Evolutionary conservation across 768 basidiomycete species (phyloP), one percentile per base, ranked within the genome.

Genomic region (Mycena galericulata): DNA sequence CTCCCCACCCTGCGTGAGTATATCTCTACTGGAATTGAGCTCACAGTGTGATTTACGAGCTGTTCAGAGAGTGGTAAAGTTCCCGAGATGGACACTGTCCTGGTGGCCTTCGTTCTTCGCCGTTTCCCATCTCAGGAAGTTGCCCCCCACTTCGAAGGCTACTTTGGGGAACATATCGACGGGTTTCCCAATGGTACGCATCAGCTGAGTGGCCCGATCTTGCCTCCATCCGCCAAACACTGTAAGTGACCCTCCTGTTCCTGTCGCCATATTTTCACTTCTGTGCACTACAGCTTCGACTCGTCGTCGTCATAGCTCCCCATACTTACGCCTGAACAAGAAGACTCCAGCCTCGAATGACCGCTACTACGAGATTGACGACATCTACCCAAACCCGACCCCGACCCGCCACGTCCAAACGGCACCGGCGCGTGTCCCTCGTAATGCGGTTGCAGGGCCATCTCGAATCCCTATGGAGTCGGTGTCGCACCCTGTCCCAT

Each of bases 331-430:
- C 20, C 3, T 18, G 1, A 34, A 61, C 5, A 2, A 11, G 4
- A 11, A 61, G 20, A 8, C 22, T 4, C 62, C 62, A 1, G 4
- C 45, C 0, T 64, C 62, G 29, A 64, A 64, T 17, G 0, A 5
- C n/a, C 62, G 27, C 8, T 64, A 64, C 18, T 8, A 14, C 4
- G 62, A 64, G 40, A 41, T 53, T 7, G 40, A 32, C 29, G 51
- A 43, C 20, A 1, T 50, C 29, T 29, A 27, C 17, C 32, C 32
- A n/a, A n/a, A n/a, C n/a, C n/a, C n/a, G n/a, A n/a, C n/a, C 8
- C 27, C n/a, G 24, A 26, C 17, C 17, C 41, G 20, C 8, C 26
- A 45, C 29, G 40, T 45, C 9, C 15, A 20, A 8, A 57, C 40
- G 2, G 56, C 56, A n/a, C 56, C 56, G 17, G 56, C 56, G 1